Conservation (phyloP, 2,329 filamentous ascomycete genomes). For the Fusarium veterinarium region DNA sequence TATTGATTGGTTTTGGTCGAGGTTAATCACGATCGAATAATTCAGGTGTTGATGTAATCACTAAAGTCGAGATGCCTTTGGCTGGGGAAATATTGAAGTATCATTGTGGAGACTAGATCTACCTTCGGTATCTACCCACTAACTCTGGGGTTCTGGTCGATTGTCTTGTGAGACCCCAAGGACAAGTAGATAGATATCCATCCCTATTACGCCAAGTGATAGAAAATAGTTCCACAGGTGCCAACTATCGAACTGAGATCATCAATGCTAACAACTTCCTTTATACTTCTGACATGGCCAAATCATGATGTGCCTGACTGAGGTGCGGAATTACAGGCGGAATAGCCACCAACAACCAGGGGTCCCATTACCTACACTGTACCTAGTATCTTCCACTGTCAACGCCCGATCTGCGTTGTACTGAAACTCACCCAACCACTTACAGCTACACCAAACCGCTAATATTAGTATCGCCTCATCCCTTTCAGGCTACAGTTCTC, state of each 20-base stretch:
- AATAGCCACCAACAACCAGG: not conserved
- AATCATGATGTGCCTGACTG: not conserved
- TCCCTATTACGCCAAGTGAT: not conserved
- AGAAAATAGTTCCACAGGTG: not conserved
- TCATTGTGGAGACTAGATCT: slow-evolving; percentile 23
- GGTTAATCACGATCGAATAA: not conserved
- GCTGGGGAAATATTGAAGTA: slow-evolving; percentile 6
- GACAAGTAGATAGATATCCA: not conserved
- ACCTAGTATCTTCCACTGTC: not conserved
- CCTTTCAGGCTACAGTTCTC: slow-evolving; percentile 10
- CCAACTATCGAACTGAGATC: too few species aligned
- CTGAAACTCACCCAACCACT: not conserved
- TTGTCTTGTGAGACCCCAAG: not conserved
- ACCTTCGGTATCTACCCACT: not conserved
- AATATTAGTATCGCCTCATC: slow-evolving; percentile 1
- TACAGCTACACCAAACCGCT: not conserved
- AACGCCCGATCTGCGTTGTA: not conserved
- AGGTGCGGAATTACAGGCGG: not conserved
- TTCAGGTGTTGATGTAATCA: slow-evolving; percentile 16
- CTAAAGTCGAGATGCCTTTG: not conserved
- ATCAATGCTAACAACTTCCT: not conserved
- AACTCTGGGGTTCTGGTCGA: not conserved
- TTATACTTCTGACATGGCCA: not conserved
- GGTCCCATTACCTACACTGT: not conserved
- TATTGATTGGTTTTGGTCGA: not conserved